A percentile compares a stretch with the other conserved stretches of the same genome.
phyloP scores from a whole-genome alignment of 208 protist species.

The Leptomonas pyrrhocoris region DNA sequence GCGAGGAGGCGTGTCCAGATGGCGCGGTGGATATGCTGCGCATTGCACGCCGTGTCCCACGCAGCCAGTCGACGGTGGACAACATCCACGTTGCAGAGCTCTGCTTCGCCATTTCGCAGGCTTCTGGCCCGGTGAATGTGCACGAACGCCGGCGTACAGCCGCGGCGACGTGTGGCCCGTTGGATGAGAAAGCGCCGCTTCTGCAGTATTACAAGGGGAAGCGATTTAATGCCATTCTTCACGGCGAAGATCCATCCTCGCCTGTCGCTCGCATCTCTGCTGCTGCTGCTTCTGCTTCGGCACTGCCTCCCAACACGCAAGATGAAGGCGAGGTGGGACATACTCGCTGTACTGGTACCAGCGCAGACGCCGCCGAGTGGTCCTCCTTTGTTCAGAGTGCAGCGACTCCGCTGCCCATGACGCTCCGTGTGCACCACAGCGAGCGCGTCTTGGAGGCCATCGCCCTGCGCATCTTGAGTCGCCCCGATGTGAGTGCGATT shows the following conservation, averaged over 20 bases:
- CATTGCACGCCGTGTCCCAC: conserved; percentile 75
- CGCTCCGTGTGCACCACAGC: conserved; percentile 79
- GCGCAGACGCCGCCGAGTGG: conserved; percentile 58
- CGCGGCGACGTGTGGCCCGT: conserved; percentile 28
- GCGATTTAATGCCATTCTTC: conserved; percentile 62
- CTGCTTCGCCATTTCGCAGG: conserved; percentile 84
- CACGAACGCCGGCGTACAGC: conserved; percentile 72
- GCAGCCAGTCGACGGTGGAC: conserved; percentile 74
- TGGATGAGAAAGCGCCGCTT: conserved; percentile 66
- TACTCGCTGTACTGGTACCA: background rate
- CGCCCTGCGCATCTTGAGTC: conserved; percentile 47
- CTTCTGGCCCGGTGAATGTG: conserved; percentile 54
- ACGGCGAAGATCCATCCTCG: conserved; percentile 40
- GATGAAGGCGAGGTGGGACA: background rate
- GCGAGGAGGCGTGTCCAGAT: conserved; percentile 50
- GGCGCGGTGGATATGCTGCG: conserved; percentile 61
- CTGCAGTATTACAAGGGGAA: conserved; percentile 82
- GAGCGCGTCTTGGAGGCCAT: conserved; percentile 52
- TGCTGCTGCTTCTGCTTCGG: background rate
- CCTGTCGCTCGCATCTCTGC: conserved; percentile 24
- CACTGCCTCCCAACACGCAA: background rate
- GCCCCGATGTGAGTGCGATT: conserved; percentile 31
- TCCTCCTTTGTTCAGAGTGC: conserved; percentile 54
- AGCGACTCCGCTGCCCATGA: conserved; percentile 83
- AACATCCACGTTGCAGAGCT: conserved; percentile 76